Evolutionary conservation across 2,329 filamentous ascomycete species (phyloP).

Genomic region (Aspergillus sp.): DNA sequence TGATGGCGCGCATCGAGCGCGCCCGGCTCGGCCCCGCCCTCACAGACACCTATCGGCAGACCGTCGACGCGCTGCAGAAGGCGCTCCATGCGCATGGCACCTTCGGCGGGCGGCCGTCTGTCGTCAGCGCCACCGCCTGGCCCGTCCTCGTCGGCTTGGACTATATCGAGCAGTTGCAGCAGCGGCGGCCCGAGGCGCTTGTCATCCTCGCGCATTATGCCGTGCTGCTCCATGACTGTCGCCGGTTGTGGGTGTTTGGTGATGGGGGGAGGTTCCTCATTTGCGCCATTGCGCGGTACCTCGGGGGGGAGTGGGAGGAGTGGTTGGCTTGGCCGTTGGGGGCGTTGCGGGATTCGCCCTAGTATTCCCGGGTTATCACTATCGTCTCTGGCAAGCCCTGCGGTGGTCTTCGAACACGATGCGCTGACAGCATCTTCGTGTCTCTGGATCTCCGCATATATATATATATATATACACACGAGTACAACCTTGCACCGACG

Average conservation of each 20-base stretch:
- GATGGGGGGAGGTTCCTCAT: slow-evolving; percentile 30
- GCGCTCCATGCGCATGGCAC: slow-evolving; percentile 1
- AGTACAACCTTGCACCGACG: no score
- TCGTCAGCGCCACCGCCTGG: slow-evolving; percentile 20
- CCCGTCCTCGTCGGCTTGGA: slow-evolving; percentile 25
- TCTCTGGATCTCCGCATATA: no score
- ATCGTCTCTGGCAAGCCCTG: no score
- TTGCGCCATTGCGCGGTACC: slow-evolving; percentile 17
- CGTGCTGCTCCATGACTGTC: slow-evolving; percentile 33
- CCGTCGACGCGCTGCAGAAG: slow-evolving; percentile 10
- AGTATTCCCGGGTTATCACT: no score
- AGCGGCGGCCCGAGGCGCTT: slow-evolving; percentile 37
- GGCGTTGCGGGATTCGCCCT: not conserved
- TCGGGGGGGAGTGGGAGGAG: slow-evolving; percentile 26
- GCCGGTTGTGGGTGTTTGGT: slow-evolving; percentile 34
- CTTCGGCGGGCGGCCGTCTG: not conserved
- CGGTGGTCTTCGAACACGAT: no score
- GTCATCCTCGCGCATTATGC: slow-evolving; percentile 41
- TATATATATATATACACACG: no score
- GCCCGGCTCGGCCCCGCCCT: slow-evolving; percentile 5
- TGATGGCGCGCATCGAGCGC: slow-evolving; percentile 5
- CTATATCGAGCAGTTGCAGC: slow-evolving; percentile 29
- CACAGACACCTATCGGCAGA: slow-evolving; percentile 5
- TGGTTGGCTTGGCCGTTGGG: slow-evolving; percentile 29
- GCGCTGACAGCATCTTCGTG: not conserved